Base-by-base conservation (phyloP, 208 protist species). In the Phytomonas sp. region DNA sequence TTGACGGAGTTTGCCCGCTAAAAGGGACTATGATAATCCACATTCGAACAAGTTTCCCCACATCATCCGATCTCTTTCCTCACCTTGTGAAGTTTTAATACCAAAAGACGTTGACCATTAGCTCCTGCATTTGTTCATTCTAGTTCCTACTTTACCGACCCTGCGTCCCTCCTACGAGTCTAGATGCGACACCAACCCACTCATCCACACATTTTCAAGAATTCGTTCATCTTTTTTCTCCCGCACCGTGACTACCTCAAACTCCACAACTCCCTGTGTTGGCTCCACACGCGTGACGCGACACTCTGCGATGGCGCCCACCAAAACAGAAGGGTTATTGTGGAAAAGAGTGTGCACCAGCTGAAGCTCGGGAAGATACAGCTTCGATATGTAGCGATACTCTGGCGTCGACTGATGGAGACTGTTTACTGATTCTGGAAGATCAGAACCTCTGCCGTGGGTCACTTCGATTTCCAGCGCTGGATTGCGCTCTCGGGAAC, bases 331-430 rank as follows among this genome's bases (percentile, higher is more conserved):
- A 23, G 77, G 63, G 65, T 77, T 66, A 64, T 76, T 75, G 78
- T 96, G 91, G 0, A 70, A 59, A 51, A 96, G 63, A 6, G 80
- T 82, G 67, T 96, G 91, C 1, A 76, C 80, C 13, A 96, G 62
- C 75, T 96, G 91, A 59, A 96, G 67, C 66, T 89, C 84, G 0
- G 91, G 84, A 31, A 96, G 80, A 78, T 94, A 96, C 26, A 96
- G 68, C 34, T 93, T 85, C 0, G 88, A 93, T 8, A 93, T 83
- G 74, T 87, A 93, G 7, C 46, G 32, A 53, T 75, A 72, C 60
- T 77, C 62, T n/a, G 76, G 30, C 1, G 33, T 33, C 2, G 26
- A 20, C 36, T 77, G 69, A 63, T 66, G 70, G 29, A 67, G 75
- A 17, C 66, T 29, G 15, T 28, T 64, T 59, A 76, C 40, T 23